These are phyloP conservation scores for Ceratocystis lukuohia DNA, from an alignment of 2,329 filamentous ascomycete species.

Conservation along the genomic window DNA sequence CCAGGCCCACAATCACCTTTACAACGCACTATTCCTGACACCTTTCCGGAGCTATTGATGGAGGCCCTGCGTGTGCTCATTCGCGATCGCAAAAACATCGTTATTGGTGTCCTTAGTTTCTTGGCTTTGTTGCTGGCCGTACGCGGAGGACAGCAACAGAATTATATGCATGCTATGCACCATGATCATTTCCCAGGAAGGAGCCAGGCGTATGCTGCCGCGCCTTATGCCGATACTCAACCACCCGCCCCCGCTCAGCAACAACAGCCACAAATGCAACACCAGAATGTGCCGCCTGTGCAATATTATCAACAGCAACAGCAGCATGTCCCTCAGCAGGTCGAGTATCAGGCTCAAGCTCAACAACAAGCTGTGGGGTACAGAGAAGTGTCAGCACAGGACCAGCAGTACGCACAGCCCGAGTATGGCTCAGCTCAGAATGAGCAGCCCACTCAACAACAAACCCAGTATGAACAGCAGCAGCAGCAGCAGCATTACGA, in stretches of 20 bases:
- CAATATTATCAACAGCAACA: slow-evolving; percentile 2
- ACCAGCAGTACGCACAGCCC: not conserved
- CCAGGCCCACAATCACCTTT: not conserved
- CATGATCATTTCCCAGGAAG: slow-evolving; percentile 9
- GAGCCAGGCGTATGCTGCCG: slow-evolving; percentile 14
- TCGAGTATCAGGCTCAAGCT: not conserved
- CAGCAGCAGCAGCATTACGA: not conserved
- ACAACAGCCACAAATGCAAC: slow-evolving; percentile 27
- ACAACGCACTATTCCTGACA: slow-evolving; percentile 26
- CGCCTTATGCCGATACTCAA: not conserved
- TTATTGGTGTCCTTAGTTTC: slow-evolving; percentile 41
- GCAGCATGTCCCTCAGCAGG: not conserved
- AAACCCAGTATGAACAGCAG: not conserved
- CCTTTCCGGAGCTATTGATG: slow-evolving; percentile 40
- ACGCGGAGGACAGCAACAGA: slow-evolving; percentile 24
- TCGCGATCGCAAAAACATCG: slow-evolving; percentile 45
- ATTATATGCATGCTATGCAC: slow-evolving; percentile 18
- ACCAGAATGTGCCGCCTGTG: slow-evolving; percentile 5
- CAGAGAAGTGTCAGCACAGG: not conserved
- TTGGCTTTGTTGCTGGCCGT: slow-evolving; percentile 41
- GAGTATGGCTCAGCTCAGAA: not conserved
- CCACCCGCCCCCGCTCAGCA: not conserved
- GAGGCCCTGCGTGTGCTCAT: slow-evolving; percentile 41
- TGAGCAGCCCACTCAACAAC: not conserved
- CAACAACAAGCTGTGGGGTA: not conserved